Conservation (phyloP, 768 basidiomycete species). For the Gautieria morchelliformis region DNA sequence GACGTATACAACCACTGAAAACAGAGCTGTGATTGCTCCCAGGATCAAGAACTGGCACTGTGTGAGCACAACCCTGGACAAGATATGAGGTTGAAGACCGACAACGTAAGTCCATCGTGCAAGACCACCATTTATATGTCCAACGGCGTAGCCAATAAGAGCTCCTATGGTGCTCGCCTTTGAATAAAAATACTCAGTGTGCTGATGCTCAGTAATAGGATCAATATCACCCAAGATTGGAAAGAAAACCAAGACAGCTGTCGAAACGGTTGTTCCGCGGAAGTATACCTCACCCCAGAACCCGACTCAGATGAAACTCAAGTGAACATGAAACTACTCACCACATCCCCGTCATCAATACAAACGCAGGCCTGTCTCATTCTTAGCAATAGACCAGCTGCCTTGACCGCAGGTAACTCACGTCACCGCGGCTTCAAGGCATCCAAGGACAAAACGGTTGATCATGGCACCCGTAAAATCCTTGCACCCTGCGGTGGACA, state of each 20-base stretch:
- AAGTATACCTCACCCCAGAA: slow-evolving; percentile 6
- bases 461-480: slow-evolving; percentile 19
- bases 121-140: slow-evolving; percentile 17
- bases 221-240: slow-evolving; percentile 1
- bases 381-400: neutral
- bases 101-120: slow-evolving; percentile 22
- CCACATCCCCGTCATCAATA: slow-evolving; percentile 24
- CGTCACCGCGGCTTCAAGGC: slow-evolving; percentile 21
- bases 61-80: too few relatives aligned
- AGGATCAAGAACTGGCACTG: slow-evolving; percentile 13
- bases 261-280: slow-evolving; percentile 20
- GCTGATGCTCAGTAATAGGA: neutral
- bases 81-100: neutral
- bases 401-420: neutral
- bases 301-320: neutral
- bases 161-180: slow-evolving; percentile 19
- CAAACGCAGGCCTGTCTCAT: slow-evolving; percentile 14
- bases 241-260: slow-evolving; percentile 22
- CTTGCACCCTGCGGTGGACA: slow-evolving; percentile 19
- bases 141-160: slow-evolving; percentile 20
- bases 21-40: slow-evolving; percentile 23
- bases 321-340: slow-evolving; percentile 8
- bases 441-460: slow-evolving; percentile 20
- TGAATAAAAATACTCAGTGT: neutral
- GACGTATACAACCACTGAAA: slow-evolving; percentile 21